A percentile compares a stretch with the other conserved stretches of the same genome.
phyloP scores from a whole-genome alignment of 345 rosid genomes.

The Brassica cretica region DNA sequence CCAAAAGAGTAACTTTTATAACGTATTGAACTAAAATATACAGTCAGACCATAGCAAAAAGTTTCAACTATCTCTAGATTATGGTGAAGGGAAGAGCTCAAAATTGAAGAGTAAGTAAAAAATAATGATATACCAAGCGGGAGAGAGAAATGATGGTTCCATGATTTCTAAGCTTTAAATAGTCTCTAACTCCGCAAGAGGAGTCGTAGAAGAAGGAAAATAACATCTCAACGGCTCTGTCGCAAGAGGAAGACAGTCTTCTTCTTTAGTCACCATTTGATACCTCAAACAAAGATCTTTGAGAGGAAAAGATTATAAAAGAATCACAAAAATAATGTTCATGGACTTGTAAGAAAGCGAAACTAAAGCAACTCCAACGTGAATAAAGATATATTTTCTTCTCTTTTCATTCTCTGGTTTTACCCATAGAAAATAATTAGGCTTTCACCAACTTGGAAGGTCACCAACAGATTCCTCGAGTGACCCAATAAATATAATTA shows the following conservation, averaged over 20 bases:
- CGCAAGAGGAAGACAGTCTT: neutral
- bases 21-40: too few relatives aligned
- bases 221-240: slow-evolving; percentile 10
- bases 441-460: slow-evolving; percentile 16
- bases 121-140: slow-evolving; percentile 22
- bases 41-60: too few relatives aligned
- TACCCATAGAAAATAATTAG: slow-evolving; percentile 13
- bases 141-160: slow-evolving; percentile 14
- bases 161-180: slow-evolving; percentile 22
- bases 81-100: neutral
- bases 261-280: too few relatives aligned
- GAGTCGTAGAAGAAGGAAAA: slow-evolving; percentile 23
- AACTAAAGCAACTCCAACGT: slow-evolving; percentile 10
- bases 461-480: slow-evolving; percentile 13
- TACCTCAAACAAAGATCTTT: too few relatives aligned
- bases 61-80: too few relatives aligned
- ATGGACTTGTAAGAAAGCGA: neutral
- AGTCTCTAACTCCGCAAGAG: slow-evolving; percentile 26
- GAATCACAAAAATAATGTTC: neutral
- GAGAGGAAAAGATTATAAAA: too few relatives aligned
- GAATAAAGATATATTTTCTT: slow-evolving; percentile 20
- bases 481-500: slow-evolving; percentile 7
- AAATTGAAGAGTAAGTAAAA: neutral
- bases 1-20: too few relatives aligned
- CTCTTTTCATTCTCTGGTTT: slow-evolving; percentile 16